phyloP scores from a whole-genome alignment of 2,329 filamentous ascomycete genomes.

The Zymoseptoria brevis region DNA sequence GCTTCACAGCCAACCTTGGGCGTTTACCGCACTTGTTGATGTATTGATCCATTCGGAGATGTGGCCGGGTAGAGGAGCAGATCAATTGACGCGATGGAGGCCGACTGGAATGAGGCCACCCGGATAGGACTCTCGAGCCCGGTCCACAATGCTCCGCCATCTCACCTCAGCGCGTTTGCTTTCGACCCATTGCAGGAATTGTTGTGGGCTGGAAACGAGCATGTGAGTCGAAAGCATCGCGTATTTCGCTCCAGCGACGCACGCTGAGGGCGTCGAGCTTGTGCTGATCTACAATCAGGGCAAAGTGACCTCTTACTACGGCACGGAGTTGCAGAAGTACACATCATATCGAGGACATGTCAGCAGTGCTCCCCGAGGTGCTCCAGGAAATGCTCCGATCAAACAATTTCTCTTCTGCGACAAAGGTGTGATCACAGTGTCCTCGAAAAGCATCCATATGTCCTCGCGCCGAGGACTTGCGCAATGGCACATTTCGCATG shows the following conservation, averaged over 20 bases:
- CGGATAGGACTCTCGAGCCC: constrained; percentile 75
- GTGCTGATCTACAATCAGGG: constrained; percentile 49
- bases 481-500: constrained; percentile 76
- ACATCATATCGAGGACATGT: constrained; percentile 81
- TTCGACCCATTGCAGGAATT: constrained; percentile 89
- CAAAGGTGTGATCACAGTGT: constrained; percentile 79
- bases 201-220: constrained; percentile 87
- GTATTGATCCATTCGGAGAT: neutral
- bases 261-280: neutral
- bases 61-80: neutral
- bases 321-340: constrained; percentile 76
- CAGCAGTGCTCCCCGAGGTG: constrained; percentile 28
- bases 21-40: neutral
- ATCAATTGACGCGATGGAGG: constrained; percentile 36
- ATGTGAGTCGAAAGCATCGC: constrained; percentile 47
- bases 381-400: constrained; percentile 59
- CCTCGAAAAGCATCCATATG: constrained; percentile 78
- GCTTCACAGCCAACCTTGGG: neutral
- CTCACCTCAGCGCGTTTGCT: constrained; percentile 68
- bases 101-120: constrained; percentile 57
- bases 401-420: constrained; percentile 88
- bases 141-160: constrained; percentile 60
- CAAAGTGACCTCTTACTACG: constrained; percentile 79
- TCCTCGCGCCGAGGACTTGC: constrained; percentile 72
- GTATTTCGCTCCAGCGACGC: neutral